Evolutionary conservation across 139 green algal genomes (phyloP), one percentile per base, ranked within the genome.

Genomic region (Chlamydomonas eustigma): DNA sequence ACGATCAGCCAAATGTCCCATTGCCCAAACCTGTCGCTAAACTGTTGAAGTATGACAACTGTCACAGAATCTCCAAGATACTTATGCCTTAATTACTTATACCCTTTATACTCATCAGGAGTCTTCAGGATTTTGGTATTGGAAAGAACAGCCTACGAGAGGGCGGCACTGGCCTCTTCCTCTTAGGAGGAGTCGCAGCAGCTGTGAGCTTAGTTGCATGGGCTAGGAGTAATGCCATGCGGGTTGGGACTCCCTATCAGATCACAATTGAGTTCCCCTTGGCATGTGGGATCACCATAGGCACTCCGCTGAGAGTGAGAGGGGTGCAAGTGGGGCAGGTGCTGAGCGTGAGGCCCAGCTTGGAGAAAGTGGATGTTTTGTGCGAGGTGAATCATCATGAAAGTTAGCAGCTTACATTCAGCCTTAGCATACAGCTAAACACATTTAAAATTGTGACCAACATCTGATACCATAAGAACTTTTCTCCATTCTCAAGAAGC

Each of bases 211-310:
- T 88, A 58, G 50, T 87, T 28, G 25, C 64, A 2, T 88, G 83
- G 83, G 85, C 78, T 0, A 76, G 71, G 2, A 80, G 85, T 50
- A 80, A 64, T 25, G 51, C 32, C 36, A 50, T 86, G 37, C 76
- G 78, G 28, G 81, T 72, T 6, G 86, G 85, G n/a, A 73, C 69
- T 22, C 78, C 82, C 3, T 94, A 94, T 74, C 67, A 93, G 71
- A 85, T 88, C 1, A 92, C 91, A 4, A 78, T 97, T 38, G 90
- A 94, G 83, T 97, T 99, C 66, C 90, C 94, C 0, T 79, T 97
- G 37, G 96, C 96, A 0, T 98, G 93, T 76, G 96, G 95, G 39
- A 97, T 99, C 77, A 92, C 86, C 6, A 90, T 96, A 22, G 96
- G 96, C 65, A 99, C 96, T 1, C 93, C 94, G 12, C 90, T 98